phyloP scores from a whole-genome alignment of 2,329 filamentous ascomycete genomes.

The Coccinonectria pachysandricola region DNA sequence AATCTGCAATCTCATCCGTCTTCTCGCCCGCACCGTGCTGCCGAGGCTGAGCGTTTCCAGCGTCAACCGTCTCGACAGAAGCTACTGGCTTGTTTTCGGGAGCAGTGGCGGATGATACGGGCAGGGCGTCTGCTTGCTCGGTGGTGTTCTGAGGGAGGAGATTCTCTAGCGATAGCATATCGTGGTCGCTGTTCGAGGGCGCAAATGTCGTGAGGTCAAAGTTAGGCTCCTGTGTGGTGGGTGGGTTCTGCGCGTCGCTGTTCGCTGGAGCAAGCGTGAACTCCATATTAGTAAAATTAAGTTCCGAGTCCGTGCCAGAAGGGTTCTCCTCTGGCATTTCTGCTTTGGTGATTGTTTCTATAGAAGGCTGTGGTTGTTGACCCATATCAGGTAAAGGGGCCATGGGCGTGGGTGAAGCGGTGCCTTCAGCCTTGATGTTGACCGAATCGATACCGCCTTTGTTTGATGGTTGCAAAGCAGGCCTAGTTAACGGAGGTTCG shows the following conservation, averaged over 20 bases:
- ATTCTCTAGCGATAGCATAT: slow-evolving; percentile 21
- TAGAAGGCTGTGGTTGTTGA: slow-evolving; percentile 12
- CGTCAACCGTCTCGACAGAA: neutral
- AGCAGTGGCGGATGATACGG: slow-evolving; percentile 6
- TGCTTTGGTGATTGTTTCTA: slow-evolving; percentile 15
- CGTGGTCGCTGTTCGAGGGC: slow-evolving; percentile 21
- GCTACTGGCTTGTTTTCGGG: too few relatives aligned
- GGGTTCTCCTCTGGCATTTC: slow-evolving; percentile 9
- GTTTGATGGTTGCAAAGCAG: too few relatives aligned
- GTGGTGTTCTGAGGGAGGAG: slow-evolving; percentile 18
- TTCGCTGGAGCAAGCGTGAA: slow-evolving; percentile 40
- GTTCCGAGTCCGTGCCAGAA: slow-evolving; percentile 24
- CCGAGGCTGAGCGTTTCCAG: slow-evolving; percentile 1
- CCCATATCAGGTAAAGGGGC: slow-evolving; percentile 21
- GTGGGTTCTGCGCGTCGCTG: slow-evolving; percentile 16
- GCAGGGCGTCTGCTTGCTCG: slow-evolving; percentile 7
- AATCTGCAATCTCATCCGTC: slow-evolving; percentile 17
- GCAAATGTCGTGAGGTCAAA: slow-evolving; percentile 38
- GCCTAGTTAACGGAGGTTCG: slow-evolving; percentile 8
- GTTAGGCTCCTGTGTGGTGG: slow-evolving; percentile 24
- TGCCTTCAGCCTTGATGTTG: slow-evolving; percentile 20
- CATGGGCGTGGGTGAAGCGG: slow-evolving; percentile 12
- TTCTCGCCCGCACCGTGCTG: slow-evolving; percentile 6
- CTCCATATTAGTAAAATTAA: slow-evolving; percentile 47
- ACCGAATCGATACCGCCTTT: too few relatives aligned